A percentile compares a stretch with the other conserved stretches of the same genome.
Evolutionary conservation across 208 protist genomes (phyloP).

Genomic region (Leishmania aethiopica): DNA sequence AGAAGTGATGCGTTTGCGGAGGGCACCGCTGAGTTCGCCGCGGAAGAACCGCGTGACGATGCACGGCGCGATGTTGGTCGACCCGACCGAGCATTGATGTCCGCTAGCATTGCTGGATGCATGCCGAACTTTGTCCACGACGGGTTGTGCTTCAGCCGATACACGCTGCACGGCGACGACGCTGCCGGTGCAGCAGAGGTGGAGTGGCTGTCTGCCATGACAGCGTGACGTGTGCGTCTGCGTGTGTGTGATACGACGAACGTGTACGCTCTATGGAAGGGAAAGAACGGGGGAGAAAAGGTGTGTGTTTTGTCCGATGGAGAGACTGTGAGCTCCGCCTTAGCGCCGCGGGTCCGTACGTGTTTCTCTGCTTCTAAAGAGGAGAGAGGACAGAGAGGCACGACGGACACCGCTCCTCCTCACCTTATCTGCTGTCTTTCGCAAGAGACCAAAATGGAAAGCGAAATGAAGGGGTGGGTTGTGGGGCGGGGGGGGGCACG

Average conservation of each 20-base stretch:
- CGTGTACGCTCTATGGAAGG: not conserved
- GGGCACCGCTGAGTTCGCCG: not conserved
- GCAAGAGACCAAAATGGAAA: not conserved
- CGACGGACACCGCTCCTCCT: not conserved
- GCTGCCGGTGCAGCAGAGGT: not conserved
- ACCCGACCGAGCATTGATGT: not conserved
- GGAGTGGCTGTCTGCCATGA: slow-evolving; percentile 1
- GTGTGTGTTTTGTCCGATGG: not conserved
- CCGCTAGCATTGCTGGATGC: not conserved
- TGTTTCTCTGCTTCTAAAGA: not conserved
- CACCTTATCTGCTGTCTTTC: not conserved
- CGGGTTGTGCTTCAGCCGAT: slow-evolving; percentile 34
- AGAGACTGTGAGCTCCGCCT: not conserved
- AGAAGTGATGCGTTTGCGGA: not conserved
- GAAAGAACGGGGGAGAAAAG: not conserved
- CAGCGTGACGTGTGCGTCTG: not conserved
- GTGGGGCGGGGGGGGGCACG: too few species aligned
- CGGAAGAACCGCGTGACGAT: not conserved
- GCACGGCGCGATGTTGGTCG: not conserved
- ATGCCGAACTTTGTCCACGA: slow-evolving; percentile 26
- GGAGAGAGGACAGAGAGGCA: not conserved
- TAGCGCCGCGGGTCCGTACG: too few species aligned
- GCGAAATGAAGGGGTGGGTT: not conserved
- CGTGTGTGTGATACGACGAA: not conserved
- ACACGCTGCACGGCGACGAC: slow-evolving; percentile 17